These are phyloP conservation scores for Kwoniella sp. DNA, from an alignment of 768 basidiomycete genomes.

Conservation along the genomic window DNA sequence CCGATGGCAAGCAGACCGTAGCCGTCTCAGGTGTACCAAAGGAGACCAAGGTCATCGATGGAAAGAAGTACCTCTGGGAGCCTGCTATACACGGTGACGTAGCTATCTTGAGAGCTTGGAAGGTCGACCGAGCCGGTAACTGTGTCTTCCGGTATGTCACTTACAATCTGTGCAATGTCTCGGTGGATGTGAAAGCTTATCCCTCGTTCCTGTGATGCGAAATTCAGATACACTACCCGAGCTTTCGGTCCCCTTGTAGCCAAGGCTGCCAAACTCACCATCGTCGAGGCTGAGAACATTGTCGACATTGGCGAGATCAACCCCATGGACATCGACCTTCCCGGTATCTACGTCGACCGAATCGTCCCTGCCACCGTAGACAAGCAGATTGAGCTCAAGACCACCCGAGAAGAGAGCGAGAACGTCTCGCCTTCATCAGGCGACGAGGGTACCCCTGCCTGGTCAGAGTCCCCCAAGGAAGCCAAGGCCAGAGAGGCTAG, in stretches of 20 bases:
- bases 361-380: constrained; percentile 49
- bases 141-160: constrained; percentile 45
- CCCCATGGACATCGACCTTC: constrained; percentile 51
- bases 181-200: constrained; percentile 7
- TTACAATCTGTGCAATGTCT: background rate
- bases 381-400: constrained; percentile 52
- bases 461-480: constrained; percentile 4
- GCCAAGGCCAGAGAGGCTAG: constrained; percentile 10
- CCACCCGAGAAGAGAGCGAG: constrained; percentile 36
- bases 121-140: constrained; percentile 54
- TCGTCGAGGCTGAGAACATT: constrained; percentile 54
- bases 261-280: constrained; percentile 47
- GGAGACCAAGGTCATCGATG: constrained; percentile 38
- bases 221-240: constrained; percentile 48
- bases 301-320: constrained; percentile 52
- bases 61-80: constrained; percentile 49
- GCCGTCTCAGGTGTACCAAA: constrained; percentile 45
- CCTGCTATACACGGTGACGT: constrained; percentile 54
- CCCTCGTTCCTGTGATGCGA: background rate
- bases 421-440: constrained; percentile 21
- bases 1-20: constrained; percentile 40
- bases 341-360: constrained; percentile 53
- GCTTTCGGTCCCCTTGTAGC: constrained; percentile 49
- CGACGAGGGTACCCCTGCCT: constrained; percentile 11
- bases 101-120: constrained; percentile 51